These are phyloP conservation scores for Tricharina praecox DNA, from an alignment of 495 filamentous ascomycete genomes.

Conservation along the genomic window DNA sequence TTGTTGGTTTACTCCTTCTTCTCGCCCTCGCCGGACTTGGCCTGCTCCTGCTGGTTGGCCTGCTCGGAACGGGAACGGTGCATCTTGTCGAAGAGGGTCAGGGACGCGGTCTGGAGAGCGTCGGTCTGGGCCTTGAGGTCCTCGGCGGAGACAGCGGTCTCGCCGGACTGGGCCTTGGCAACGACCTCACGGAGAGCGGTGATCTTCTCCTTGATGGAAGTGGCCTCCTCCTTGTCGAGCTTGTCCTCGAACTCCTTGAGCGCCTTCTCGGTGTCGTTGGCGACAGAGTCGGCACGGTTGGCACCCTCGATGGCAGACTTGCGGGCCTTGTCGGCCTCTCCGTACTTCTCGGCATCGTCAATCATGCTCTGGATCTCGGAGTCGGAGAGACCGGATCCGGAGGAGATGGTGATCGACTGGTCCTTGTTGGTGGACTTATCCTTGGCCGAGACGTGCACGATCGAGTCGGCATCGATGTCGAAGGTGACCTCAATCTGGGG, in stretches of 20 bases:
- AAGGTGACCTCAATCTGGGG: conserved; percentile 98
- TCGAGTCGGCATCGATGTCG: conserved; percentile 97
- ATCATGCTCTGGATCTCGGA: conserved; percentile 93
- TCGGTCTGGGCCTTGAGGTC: conserved; percentile 97
- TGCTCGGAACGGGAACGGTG: conserved; percentile 75
- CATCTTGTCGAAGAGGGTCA: conserved; percentile 99
- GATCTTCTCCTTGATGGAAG: conserved; percentile 89
- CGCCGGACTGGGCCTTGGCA: conserved; percentile 84
- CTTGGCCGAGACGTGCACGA: conserved; percentile 96
- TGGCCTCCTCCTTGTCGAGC: conserved; percentile 90
- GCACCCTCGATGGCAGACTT: conserved; percentile 84
- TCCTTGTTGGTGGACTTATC: conserved; percentile 99
- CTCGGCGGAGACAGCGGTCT: conserved; percentile 64
- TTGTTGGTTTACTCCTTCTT: conserved; percentile 69
- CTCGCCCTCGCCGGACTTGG: conserved; percentile 37
- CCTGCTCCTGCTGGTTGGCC: conserved; percentile 39
- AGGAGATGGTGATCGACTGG: conserved; percentile 97
- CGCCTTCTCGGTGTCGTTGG: conserved; percentile 97
- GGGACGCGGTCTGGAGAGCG: conserved; percentile 83
- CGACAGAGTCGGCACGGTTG: conserved; percentile 89
- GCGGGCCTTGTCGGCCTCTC: conserved; percentile 88
- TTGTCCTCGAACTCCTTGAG: conserved; percentile 90
- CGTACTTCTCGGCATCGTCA: conserved; percentile 91
- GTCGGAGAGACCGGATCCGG: conserved; percentile 92
- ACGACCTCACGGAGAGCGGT: conserved; percentile 72